Conservation (phyloP, 2,329 filamentous ascomycete species). For the Mariannaea elegans region DNA sequence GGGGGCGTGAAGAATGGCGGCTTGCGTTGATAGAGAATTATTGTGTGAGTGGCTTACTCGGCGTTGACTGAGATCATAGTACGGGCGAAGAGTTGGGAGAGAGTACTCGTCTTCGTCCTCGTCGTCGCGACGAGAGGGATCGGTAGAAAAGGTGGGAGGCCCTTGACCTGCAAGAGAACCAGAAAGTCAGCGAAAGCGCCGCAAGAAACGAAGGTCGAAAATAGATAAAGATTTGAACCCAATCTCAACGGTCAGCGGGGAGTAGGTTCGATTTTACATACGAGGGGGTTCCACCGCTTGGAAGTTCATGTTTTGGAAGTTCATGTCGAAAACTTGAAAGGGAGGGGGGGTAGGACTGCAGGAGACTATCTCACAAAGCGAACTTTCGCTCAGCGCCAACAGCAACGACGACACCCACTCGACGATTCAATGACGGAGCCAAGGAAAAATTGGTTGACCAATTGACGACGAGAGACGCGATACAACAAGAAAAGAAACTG, state of each 20-base stretch:
- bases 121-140: conserved; percentile 31
- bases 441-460: conserved; percentile 41
- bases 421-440: conserved; percentile 42
- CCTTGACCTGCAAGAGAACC: conserved; percentile 35
- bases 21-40: conserved; percentile 47
- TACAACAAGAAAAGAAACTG: conserved; percentile 42
- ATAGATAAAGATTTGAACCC: neutral
- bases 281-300: conserved; percentile 49
- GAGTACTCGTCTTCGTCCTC: conserved; percentile 37
- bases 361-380: conserved; percentile 22
- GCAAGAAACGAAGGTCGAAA: neutral
- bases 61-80: conserved; percentile 38
- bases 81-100: conserved; percentile 37
- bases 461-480: conserved; percentile 45
- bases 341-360: conserved; percentile 22
- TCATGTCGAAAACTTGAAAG: conserved; percentile 44
- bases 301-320: conserved; percentile 48
- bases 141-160: conserved; percentile 33
- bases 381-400: conserved; percentile 6
- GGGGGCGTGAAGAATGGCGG: conserved; percentile 46
- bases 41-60: conserved; percentile 30
- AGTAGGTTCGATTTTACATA: conserved; percentile 40
- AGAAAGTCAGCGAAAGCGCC: conserved; percentile 11
- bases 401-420: conserved; percentile 37
- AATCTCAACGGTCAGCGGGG: neutral